These are phyloP conservation scores for Hypoxylon fuscum DNA, from an alignment of 495 filamentous ascomycete genomes.

Conservation along the genomic window DNA sequence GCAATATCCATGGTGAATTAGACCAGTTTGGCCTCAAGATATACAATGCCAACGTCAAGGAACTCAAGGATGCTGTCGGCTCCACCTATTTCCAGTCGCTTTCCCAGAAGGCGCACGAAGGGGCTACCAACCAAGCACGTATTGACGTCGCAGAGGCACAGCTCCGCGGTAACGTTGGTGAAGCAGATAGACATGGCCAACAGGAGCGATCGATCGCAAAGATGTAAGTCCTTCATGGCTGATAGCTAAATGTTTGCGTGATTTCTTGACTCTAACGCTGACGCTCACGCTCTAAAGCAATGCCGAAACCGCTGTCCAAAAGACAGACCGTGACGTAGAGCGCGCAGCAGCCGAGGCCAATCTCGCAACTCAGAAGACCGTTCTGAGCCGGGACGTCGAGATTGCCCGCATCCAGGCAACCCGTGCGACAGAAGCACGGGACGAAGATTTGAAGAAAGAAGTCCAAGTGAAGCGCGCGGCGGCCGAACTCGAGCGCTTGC, in stretches of 20 bases:
- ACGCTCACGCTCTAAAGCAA: constrained; percentile 46
- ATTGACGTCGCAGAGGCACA: constrained; percentile 84
- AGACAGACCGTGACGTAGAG: constrained; percentile 83
- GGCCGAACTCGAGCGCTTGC: constrained; percentile 79
- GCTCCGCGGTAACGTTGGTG: constrained; percentile 79
- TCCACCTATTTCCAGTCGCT: constrained; percentile 82
- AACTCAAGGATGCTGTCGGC: constrained; percentile 79
- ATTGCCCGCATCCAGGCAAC: constrained; percentile 75
- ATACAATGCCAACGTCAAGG: constrained; percentile 84
- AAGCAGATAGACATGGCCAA: constrained; percentile 77
- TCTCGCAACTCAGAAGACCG: constrained; percentile 72
- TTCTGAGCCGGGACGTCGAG: constrained; percentile 73
- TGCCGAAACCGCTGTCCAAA: constrained; percentile 80
- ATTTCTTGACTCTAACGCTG: too few relatives aligned
- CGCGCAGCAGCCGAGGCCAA: constrained; percentile 79
- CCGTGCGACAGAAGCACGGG: constrained; percentile 73
- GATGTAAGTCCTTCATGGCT: constrained; percentile 57
- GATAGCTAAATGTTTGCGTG: constrained; percentile 11
- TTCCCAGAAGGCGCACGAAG: constrained; percentile 82
- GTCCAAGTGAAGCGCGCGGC: constrained; percentile 78
- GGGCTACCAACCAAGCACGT: constrained; percentile 78
- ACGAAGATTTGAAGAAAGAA: constrained; percentile 78
- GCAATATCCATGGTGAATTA: constrained; percentile 78
- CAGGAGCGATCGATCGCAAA: constrained; percentile 83
- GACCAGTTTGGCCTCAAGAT: constrained; percentile 76